These are phyloP conservation scores for Neopestalotiopsis sp. DNA, from an alignment of 2,329 filamentous ascomycete genomes.

Conservation along the genomic window DNA sequence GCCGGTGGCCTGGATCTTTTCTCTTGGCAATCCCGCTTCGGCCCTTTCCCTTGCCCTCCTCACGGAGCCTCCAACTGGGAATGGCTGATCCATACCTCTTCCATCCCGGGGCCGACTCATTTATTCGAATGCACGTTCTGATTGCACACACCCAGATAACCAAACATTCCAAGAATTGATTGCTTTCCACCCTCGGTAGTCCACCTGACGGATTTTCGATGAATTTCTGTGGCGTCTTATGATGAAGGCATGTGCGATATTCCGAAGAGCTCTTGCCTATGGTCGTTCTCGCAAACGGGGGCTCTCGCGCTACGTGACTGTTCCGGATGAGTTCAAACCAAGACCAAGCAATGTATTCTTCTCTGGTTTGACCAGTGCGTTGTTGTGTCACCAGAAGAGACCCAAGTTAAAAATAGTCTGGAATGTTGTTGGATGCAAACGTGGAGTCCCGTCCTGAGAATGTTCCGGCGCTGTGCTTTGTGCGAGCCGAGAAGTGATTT, in stretches of 20 bases:
- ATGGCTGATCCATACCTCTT: slow-evolving; percentile 54
- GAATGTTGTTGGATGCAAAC: neutral
- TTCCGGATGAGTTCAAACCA: neutral
- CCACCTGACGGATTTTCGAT: neutral
- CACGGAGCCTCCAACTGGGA: slow-evolving; percentile 53
- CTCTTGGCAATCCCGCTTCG: slow-evolving; percentile 45
- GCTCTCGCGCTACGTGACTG: slow-evolving; percentile 21
- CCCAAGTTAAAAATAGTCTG: neutral
- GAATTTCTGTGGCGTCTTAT: slow-evolving; percentile 24
- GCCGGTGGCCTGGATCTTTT: slow-evolving; percentile 16
- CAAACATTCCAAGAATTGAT: slow-evolving; percentile 28
- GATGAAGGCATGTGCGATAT: slow-evolving; percentile 29
- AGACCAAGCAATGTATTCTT: slow-evolving; percentile 15
- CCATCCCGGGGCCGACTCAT: slow-evolving; percentile 64
- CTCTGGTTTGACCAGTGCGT: neutral
- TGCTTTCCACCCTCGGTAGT: slow-evolving; percentile 14
- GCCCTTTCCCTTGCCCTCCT: slow-evolving; percentile 60
- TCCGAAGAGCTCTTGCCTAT: slow-evolving; percentile 18
- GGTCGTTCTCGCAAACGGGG: slow-evolving; percentile 24
- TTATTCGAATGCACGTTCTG: slow-evolving; percentile 38
- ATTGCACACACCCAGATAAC: slow-evolving; percentile 32
- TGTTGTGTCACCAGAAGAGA: neutral
- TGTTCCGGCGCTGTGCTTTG: neutral
- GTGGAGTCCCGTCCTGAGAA: neutral
- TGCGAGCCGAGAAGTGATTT: neutral